phyloP scores from a whole-genome alignment of 352 stramenopile species.

The Phytopythium delawarense region DNA sequence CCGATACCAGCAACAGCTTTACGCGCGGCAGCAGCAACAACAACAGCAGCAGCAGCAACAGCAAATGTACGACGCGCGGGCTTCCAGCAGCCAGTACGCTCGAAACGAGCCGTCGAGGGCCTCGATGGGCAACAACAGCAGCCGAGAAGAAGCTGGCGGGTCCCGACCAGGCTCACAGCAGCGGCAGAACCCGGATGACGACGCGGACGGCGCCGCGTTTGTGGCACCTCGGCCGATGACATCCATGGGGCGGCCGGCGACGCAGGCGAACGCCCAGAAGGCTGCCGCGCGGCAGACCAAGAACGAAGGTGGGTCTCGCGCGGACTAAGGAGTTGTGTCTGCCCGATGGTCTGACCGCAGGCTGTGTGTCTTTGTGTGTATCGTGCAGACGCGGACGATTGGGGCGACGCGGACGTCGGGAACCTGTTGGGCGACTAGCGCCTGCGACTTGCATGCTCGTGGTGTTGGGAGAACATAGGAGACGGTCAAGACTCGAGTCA shows the following conservation, averaged over 20 bases:
- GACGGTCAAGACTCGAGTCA: neutral
- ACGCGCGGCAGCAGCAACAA: slow-evolving; percentile 9
- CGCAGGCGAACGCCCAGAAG: slow-evolving; percentile 29
- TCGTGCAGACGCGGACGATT: slow-evolving; percentile 66
- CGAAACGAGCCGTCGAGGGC: slow-evolving; percentile 1
- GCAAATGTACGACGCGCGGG: slow-evolving; percentile 15
- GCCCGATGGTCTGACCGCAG: slow-evolving; percentile 6
- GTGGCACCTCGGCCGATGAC: slow-evolving; percentile 32
- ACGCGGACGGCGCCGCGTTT: slow-evolving; percentile 33
- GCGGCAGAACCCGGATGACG: slow-evolving; percentile 15
- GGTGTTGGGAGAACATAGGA: neutral
- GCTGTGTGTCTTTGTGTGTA: slow-evolving; percentile 7
- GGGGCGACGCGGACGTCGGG: slow-evolving; percentile 72
- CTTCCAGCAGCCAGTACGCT: slow-evolving; percentile 6
- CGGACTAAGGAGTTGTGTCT: slow-evolving; percentile 2
- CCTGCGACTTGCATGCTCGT: neutral
- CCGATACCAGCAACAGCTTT: slow-evolving; percentile 19
- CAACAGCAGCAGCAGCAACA: slow-evolving; percentile 15
- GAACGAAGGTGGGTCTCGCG: slow-evolving; percentile 44
- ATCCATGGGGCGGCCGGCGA: slow-evolving; percentile 24
- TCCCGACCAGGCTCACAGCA: slow-evolving; percentile 10
- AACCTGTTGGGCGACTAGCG: slow-evolving; percentile 66
- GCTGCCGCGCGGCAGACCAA: slow-evolving; percentile 27
- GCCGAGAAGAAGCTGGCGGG: slow-evolving; percentile 7
- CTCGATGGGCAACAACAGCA: slow-evolving; percentile 20